Conservation (phyloP, 352 stramenopile genomes). For the Phytophthora agathidicida region DNA sequence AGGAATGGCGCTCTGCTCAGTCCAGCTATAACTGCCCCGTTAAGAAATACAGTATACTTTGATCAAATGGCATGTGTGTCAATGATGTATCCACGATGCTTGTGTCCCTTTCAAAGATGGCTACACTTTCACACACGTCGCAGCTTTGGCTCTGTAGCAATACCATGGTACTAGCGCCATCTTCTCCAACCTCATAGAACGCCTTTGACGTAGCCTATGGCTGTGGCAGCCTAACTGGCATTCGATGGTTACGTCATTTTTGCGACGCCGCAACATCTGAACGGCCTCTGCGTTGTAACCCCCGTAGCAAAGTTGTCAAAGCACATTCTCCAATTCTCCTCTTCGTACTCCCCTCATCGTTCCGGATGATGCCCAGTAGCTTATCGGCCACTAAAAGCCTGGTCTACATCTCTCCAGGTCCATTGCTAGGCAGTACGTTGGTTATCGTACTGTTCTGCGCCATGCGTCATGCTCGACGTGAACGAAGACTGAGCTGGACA, state of each 20-base stretch:
- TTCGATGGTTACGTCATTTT: no score
- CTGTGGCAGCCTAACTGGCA: no score
- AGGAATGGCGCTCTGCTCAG: slow-evolving; percentile 1
- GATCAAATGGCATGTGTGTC: neutral
- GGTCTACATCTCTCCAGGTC: slow-evolving; percentile 16
- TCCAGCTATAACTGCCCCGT: neutral
- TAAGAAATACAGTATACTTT: neutral
- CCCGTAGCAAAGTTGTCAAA: neutral
- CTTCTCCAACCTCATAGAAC: no score
- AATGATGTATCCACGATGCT: no score
- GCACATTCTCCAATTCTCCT: slow-evolving; percentile 10
- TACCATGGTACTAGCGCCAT: no score
- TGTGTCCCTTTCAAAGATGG: slow-evolving; percentile 4
- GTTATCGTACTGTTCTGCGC: slow-evolving; percentile 24
- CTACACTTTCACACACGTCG: slow-evolving; percentile 1
- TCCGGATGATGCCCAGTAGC: slow-evolving; percentile 15
- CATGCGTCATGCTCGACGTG: slow-evolving; percentile 17
- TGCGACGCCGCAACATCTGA: no score
- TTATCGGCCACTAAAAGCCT: slow-evolving; percentile 6
- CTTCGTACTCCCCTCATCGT: neutral
- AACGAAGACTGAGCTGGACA: slow-evolving; percentile 21
- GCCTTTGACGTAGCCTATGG: no score
- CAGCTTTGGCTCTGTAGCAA: neutral
- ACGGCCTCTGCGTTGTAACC: no score
- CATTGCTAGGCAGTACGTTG: slow-evolving; percentile 31